These are phyloP conservation scores for Pelargonium myrrhifolium DNA, from an alignment of 441 rosid species.

Conservation along the genomic window DNA sequence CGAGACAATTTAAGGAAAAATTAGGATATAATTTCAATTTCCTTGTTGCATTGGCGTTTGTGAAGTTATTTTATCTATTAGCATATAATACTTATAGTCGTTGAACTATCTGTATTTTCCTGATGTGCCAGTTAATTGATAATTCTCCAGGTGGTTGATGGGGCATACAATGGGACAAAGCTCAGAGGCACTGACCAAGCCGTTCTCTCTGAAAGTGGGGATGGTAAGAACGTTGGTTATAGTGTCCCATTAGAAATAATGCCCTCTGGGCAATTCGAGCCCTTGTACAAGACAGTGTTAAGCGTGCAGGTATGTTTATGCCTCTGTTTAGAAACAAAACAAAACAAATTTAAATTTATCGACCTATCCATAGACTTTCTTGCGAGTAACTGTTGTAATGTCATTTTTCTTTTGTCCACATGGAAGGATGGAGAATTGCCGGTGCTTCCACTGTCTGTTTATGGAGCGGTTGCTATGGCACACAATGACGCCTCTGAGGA, in stretches of 20 bases:
- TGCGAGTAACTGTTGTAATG: neutral
- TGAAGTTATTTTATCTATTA: neutral
- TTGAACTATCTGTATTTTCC: slow-evolving; percentile 2
- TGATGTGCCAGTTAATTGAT: neutral
- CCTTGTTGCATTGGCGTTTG: neutral
- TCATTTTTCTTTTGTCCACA: slow-evolving; percentile 10
- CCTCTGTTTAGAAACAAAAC: neutral
- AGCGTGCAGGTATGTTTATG: slow-evolving; percentile 56
- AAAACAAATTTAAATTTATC: no score
- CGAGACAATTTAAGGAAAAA: no score
- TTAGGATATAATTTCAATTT: no score
- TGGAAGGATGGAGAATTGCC: slow-evolving; percentile 87
- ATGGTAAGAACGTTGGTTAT: slow-evolving; percentile 44
- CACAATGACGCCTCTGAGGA: slow-evolving; percentile 79
- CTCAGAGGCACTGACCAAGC: slow-evolving; percentile 64
- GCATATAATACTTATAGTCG: neutral
- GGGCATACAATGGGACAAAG: slow-evolving; percentile 70
- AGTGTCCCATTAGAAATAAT: slow-evolving; percentile 75
- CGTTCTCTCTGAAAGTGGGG: slow-evolving; percentile 51
- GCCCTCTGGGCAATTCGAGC: slow-evolving; percentile 95
- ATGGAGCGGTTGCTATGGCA: slow-evolving; percentile 95
- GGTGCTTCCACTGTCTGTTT: slow-evolving; percentile 83
- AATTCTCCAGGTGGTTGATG: slow-evolving; percentile 57
- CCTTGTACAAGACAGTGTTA: slow-evolving; percentile 68
- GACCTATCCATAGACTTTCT: neutral